Conservation (phyloP, 1,139 yeast species). For the Scheffersomyces parashehatae region DNA sequence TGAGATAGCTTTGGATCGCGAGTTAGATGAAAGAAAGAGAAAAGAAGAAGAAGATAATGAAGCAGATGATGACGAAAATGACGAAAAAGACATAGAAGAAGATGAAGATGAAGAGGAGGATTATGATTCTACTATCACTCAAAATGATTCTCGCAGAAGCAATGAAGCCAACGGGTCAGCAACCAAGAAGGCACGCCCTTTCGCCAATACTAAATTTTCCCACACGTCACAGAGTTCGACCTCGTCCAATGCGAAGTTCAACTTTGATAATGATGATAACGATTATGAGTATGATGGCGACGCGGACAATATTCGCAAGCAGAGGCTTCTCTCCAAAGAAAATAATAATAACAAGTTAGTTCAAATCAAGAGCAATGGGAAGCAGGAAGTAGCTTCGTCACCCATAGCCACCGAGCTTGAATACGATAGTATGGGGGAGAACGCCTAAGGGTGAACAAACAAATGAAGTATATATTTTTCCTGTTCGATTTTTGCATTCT, state of each 20-base stretch:
- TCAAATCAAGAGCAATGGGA: constrained; percentile 25
- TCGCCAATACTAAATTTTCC: constrained; percentile 4
- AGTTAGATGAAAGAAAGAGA: constrained; percentile 7
- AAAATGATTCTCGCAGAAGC: background rate
- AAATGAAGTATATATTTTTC: too few species aligned
- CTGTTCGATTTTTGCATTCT: too few species aligned
- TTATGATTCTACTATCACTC: constrained; percentile 5
- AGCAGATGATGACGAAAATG: constrained; percentile 4
- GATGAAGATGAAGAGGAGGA: constrained; percentile 11
- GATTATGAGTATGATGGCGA: constrained; percentile 18
- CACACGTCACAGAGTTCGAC: background rate
- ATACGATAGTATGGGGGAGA: constrained; percentile 1
- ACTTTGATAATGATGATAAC: constrained; percentile 15
- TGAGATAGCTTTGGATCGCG: constrained; percentile 9
- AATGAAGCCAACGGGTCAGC: background rate
- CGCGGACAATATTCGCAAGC: constrained; percentile 31
- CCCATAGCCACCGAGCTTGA: constrained; percentile 16
- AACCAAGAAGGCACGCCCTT: constrained; percentile 9
- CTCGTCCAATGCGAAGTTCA: constrained; percentile 10
- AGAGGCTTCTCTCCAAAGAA: constrained; percentile 34
- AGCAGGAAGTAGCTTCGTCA: constrained; percentile 21
- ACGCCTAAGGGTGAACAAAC: background rate
- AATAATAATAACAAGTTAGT: constrained; percentile 24
- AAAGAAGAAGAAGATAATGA: constrained; percentile 11
- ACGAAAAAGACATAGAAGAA: constrained; percentile 3